Evolutionary conservation across 108 stramenopile genomes (phyloP), one percentile per base, ranked within the genome.

Genomic region (Fragilariopsis cylindrus): DNA sequence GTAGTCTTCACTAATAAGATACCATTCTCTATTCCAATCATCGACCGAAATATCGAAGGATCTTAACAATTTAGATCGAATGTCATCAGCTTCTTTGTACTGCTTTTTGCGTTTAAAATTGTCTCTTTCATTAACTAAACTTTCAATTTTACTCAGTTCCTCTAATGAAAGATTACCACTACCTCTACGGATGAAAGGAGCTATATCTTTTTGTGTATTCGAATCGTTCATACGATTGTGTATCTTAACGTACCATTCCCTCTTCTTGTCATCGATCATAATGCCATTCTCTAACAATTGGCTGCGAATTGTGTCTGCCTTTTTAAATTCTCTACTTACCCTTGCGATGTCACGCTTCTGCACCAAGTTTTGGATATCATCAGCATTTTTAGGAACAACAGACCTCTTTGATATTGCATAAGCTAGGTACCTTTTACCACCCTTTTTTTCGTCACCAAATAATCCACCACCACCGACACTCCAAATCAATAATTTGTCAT

Each of bases 281-380:
- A 88, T 65, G 16, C 71, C 54, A 58, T 76, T 88, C n/a, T 63
- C 64, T 21, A 60, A 50, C 60, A 92, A 65, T 21, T 83, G 74
- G 52, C 77, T 79, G 4, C 87, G 80, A 58, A 88, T 88, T 30
- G 72, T 76, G 75, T 89, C 88, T 15, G 88, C 88, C 13, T 73
- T 60, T 62, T 66, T 79, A 74, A 82, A 88, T n/a, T 89, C 55
- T 16, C 83, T 79, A 72, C 69, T 60, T 65, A 76, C 82, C 55
- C 83, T 79, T 39, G 86, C 84, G n/a, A 76, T 64, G 42, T 72
- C 49, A 5, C 87, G 77, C 50, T 84, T 74, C 7, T 74, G 18
- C 11, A 88, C 41, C 42, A 85, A 44, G 16, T 63, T 62, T n/a
- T 73, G 49, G 40, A 88, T 74, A 2, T 30, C 45, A 11, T 56